Evolutionary conservation across 345 rosid species (phyloP), one percentile per base, ranked within the genome.

Genomic region (Boechera stricta): DNA sequence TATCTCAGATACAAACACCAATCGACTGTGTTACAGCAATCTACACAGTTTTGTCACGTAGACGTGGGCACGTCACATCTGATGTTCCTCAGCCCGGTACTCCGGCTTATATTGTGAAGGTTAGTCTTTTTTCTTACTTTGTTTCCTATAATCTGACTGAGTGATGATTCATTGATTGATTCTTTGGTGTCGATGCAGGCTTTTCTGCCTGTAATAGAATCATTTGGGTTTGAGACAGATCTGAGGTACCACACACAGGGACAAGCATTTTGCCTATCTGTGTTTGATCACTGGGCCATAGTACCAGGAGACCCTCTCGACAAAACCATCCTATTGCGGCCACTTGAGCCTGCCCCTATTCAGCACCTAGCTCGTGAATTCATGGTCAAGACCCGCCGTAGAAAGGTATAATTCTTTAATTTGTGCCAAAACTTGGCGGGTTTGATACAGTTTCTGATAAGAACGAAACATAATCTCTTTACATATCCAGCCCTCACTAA

Each of bases 71-170:
- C 72, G 96, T 92, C 55, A 95, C 99, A 18, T 91, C 98, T 36
- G 97, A 95, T 81, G 92, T 95, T 74, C 99, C 99, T 75, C 99
- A 92, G 80, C 98, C 99, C 0, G 97, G 99, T 69, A 95, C 98
- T 10, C 99, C 99, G 0, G 89, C 91, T 57, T 95, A 95, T 77
- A 92, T 90, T 59, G 99, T 95, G 53, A 95, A 95, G 98, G 97
- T 91, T 52, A 7, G 69, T 6, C 67, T 13, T 35, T 11, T 56
- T 32, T 52, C 1, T 31, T 24, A 39, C 29, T 28, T 41, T 77
- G 26, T 67, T 74, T 71, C 35, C 49, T 47, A 64, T 56, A 3
- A 36, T 75, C 11, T 12, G 54, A 9, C 72, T 38, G 67, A 49
- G 28, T 49, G 51, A 29, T 67, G 18, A 52, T 70, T 32, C 4